These are phyloP conservation scores for Globisporangium lucens DNA, from an alignment of 352 stramenopile genomes.

Conservation along the genomic window DNA sequence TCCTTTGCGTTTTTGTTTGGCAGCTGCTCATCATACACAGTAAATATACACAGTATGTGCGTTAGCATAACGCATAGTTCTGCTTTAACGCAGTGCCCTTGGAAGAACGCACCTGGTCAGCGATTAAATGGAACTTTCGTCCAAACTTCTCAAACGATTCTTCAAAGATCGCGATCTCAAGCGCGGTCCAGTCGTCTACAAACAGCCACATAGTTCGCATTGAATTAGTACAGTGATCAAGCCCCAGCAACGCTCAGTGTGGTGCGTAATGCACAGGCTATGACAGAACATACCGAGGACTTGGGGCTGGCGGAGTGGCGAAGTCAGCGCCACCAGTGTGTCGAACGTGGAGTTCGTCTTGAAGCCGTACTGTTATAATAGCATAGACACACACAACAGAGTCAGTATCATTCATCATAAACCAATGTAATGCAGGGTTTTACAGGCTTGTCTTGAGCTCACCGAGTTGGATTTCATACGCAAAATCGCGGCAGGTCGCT, in stretches of 20 bases:
- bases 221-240: not conserved
- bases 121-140: slow-evolving; percentile 78
- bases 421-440: not conserved
- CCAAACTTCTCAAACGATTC: slow-evolving; percentile 70
- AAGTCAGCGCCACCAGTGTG: slow-evolving; percentile 55
- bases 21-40: slow-evolving; percentile 31
- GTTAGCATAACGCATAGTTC: not conserved
- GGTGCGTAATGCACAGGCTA: not conserved
- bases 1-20: slow-evolving; percentile 59
- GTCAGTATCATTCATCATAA: not conserved
- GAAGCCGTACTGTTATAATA: slow-evolving; percentile 54
- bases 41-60: not conserved
- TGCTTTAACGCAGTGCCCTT: no score
- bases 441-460: not conserved
- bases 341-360: slow-evolving; percentile 69
- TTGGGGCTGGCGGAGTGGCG: slow-evolving; percentile 60
- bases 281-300: slow-evolving; percentile 49
- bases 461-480: slow-evolving; percentile 71
- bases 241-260: no score
- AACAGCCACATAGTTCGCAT: not conserved
- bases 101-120: slow-evolving; percentile 41
- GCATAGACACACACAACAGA: not conserved
- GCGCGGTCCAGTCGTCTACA: slow-evolving; percentile 71
- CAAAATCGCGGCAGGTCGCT: slow-evolving; percentile 63
- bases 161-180: slow-evolving; percentile 78